Base-by-base conservation (phyloP, 148 eudicot species). In the Persicaria maculosa region DNA sequence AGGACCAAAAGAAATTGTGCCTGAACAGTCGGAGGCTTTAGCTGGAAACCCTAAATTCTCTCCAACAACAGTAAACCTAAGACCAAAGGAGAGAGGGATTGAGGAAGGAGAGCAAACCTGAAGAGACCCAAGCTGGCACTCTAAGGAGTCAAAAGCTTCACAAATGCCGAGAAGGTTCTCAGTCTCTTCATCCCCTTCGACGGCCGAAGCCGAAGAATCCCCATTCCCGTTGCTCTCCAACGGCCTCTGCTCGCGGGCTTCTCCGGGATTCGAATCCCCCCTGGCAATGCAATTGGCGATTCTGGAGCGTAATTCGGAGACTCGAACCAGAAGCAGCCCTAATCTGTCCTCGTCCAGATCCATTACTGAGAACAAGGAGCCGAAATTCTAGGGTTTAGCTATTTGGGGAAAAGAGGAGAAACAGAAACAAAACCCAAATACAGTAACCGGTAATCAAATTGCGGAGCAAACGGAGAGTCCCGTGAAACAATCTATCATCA, bases 141-240 rank as follows among this genome's bases (percentile, higher is more conserved):
- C 93, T 45, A 93, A 91, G 52, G 93, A 86, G 73, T 89, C 89
- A 16, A 93, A 89, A 31, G 97, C 90, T 72, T 93, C 90, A 64
- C 87, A 87, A 81, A 93, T 89, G 83, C 75, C 78, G 74, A 89
- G 74, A 78, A 93, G 97, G 53, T 82, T 84, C 72, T 93, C 92
- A 9, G 74, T 74, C 9, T 76, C 90, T 50, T 79, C 79, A 19
- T 76, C 84, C 3, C 17, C 72, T 4, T 77, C 85, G n/a, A 17
- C 73, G 44, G 47, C 79, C 47, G 57, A 79, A 50, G 15, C 47
- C 55, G 79, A 58, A 72, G 80, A 75, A 16, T 44, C 44, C n/a
- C 64, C 50, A 52, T 22, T 11, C 5, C 57, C 69, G 9, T 47
- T 61, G 14, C 4, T 47, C 3, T 44, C 76, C 64, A 31, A 17